Percentiles rank a stretch among this genome's conserved stretches.
phyloP scores from a whole-genome alignment of 2,329 filamentous ascomycete species.

The Septoria linicola region DNA sequence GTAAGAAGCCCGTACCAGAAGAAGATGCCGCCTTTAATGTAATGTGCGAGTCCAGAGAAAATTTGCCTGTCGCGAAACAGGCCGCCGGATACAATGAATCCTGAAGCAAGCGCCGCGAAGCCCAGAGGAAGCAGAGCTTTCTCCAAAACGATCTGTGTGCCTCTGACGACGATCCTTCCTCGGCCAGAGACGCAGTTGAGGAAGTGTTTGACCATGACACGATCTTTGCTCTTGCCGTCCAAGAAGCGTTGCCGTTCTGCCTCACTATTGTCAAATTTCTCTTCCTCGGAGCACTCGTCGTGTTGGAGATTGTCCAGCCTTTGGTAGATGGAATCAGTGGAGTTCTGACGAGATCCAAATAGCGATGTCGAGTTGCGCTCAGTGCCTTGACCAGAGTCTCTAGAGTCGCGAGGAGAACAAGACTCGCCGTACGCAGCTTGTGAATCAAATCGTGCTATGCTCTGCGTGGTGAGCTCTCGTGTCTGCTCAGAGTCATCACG shows the following conservation, averaged over 20 bases:
- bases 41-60: slow-evolving; percentile 87
- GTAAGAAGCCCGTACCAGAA: slow-evolving; percentile 89
- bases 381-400: slow-evolving; percentile 40
- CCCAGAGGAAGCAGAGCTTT: slow-evolving; percentile 75
- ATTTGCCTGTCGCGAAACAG: slow-evolving; percentile 64
- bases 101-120: slow-evolving; percentile 69
- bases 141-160: slow-evolving; percentile 69
- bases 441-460: slow-evolving; percentile 36
- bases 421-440: slow-evolving; percentile 27
- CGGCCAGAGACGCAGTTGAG: slow-evolving; percentile 44
- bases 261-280: slow-evolving; percentile 22
- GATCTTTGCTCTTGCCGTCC: slow-evolving; percentile 33
- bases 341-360: slow-evolving; percentile 36
- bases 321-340: slow-evolving; percentile 31
- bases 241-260: slow-evolving; percentile 46
- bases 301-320: slow-evolving; percentile 25
- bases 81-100: slow-evolving; percentile 73
- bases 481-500: slow-evolving; percentile 13
- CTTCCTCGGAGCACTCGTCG: slow-evolving; percentile 46
- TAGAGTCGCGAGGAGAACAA: slow-evolving; percentile 39
- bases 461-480: slow-evolving; percentile 14
- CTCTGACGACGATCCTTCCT: slow-evolving; percentile 57
- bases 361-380: slow-evolving; percentile 31
- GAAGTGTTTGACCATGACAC: slow-evolving; percentile 29
- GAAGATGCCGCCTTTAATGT: slow-evolving; percentile 92